Conservation (phyloP, 345 rosid species). For the Psidium friedrichsthalianum region DNA sequence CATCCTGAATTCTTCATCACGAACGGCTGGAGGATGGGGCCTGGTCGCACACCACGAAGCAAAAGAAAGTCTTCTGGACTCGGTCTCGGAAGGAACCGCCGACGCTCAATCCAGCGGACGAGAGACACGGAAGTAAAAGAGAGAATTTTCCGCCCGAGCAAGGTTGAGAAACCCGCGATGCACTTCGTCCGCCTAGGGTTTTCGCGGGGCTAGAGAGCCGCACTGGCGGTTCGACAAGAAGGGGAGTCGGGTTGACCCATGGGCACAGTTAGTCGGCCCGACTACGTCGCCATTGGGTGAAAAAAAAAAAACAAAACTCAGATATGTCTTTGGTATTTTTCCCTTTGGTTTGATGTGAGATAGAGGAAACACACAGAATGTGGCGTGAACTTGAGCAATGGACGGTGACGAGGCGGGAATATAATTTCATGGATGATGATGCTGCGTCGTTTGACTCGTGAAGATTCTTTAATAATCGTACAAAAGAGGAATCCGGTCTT, state of each 20-base stretch:
- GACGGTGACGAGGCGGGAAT: background rate
- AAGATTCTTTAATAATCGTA: background rate
- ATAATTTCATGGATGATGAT: background rate
- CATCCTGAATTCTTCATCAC: background rate
- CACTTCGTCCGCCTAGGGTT: background rate
- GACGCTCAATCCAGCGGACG: background rate
- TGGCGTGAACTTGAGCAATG: background rate
- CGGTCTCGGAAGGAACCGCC: background rate
- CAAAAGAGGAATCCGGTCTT: background rate
- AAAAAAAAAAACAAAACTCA: background rate
- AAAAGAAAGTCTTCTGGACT: too few relatives aligned
- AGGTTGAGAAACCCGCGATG: background rate
- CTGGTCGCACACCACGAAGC: fast-evolving
- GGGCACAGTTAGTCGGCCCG: background rate
- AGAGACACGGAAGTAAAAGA: background rate
- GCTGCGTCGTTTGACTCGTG: background rate
- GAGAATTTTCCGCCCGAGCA: background rate
- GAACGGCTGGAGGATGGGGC: background rate
- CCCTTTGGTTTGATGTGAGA: fast-evolving
- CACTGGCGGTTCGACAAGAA: background rate
- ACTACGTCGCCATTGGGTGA: background rate
- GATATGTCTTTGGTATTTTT: background rate
- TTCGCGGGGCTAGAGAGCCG: background rate
- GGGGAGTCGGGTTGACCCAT: background rate
- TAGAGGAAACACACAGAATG: background rate